Evolutionary conservation across 2,329 filamentous ascomycete genomes (phyloP).

Genomic region (Fusarium gaditjirri): DNA sequence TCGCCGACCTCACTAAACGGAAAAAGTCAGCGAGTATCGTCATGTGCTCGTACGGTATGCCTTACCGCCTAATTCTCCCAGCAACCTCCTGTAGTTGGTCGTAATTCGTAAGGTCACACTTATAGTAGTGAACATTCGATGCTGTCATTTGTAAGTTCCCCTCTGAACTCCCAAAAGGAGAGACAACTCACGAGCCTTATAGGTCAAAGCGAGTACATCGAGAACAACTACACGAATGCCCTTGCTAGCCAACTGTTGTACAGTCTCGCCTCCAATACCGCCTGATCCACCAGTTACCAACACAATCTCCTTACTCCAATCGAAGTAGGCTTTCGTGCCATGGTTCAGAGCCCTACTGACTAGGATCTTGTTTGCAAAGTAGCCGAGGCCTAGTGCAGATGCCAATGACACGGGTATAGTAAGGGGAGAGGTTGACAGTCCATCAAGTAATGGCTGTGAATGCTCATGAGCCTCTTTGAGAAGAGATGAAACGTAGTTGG

Average conservation of each 20-base stretch:
- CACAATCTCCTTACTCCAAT: not conserved
- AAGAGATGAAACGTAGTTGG: not conserved
- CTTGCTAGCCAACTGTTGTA: not conserved
- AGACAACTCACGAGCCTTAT: not conserved
- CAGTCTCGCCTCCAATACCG: not conserved
- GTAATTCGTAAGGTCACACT: not conserved
- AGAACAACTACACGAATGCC: not conserved
- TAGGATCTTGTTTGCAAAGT: not conserved
- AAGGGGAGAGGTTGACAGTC: not conserved
- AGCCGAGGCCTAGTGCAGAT: not conserved
- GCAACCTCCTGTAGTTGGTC: not conserved
- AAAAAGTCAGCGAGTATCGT: fast-evolving
- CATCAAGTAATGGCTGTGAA: not conserved
- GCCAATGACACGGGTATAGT: not conserved
- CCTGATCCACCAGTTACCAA: not conserved
- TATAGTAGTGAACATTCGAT: not conserved
- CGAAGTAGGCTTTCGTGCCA: not conserved
- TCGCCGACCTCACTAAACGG: not conserved
- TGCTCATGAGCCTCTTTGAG: not conserved
- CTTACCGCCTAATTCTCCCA: not conserved
- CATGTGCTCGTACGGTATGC: fast-evolving
- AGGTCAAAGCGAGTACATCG: not conserved
- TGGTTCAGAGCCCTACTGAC: not conserved
- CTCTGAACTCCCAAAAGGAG: fast-evolving
- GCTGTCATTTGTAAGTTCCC: fast-evolving